Conservation (phyloP, 345 rosid genomes). For the Eucalyptus polybractea region DNA sequence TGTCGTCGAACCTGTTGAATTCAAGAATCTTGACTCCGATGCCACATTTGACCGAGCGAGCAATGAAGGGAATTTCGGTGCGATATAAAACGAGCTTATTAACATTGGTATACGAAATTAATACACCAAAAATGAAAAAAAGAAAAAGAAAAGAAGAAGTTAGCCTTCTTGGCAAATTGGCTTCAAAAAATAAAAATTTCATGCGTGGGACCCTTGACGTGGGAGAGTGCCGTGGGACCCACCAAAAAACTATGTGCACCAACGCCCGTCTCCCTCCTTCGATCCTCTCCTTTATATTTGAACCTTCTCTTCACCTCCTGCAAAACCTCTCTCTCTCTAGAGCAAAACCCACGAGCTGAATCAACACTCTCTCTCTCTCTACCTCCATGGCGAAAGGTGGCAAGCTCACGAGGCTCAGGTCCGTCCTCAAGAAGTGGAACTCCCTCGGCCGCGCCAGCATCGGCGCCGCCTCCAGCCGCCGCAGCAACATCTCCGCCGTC, state of each 20-base stretch:
- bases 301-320: conserved; percentile 9
- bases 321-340: background rate
- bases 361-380: background rate
- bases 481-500: conserved; percentile 20
- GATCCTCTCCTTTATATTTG: background rate
- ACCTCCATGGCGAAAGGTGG: conserved; percentile 46
- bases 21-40: background rate
- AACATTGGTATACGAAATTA: background rate
- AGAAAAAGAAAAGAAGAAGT: background rate
- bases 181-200: background rate
- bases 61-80: background rate
- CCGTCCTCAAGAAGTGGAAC: conserved; percentile 73
- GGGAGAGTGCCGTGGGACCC: background rate
- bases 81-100: background rate
- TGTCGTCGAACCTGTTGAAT: background rate
- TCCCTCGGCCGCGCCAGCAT: conserved; percentile 43
- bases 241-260: background rate
- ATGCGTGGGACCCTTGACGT: background rate
- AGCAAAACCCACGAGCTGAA: background rate
- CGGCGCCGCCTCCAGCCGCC: background rate
- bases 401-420: conserved; percentile 65
- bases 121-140: background rate
- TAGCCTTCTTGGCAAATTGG: background rate
- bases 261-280: background rate
- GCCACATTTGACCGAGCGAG: background rate